phyloP scores from a whole-genome alignment of 148 eudicot species.

The Cornus kousa region DNA sequence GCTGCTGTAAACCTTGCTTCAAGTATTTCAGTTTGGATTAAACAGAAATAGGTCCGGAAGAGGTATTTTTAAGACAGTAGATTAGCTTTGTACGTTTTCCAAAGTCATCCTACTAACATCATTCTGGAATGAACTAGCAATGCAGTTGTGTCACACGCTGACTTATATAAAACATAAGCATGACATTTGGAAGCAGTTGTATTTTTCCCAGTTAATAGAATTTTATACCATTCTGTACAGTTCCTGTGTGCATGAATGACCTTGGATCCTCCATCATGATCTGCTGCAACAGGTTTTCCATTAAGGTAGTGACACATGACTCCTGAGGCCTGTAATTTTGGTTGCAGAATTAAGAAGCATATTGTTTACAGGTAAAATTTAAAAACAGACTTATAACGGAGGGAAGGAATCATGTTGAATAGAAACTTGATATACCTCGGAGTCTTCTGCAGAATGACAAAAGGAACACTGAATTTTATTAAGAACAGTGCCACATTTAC shows the following conservation, averaged over 20 bases:
- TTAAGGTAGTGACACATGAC: conserved; percentile 61
- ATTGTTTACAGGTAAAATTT: background rate
- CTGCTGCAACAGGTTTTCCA: conserved; percentile 62
- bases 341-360: conserved; percentile 3
- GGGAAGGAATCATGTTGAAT: background rate
- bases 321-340: conserved; percentile 63
- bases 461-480: conserved; percentile 56
- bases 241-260: conserved; percentile 68
- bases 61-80: too few species aligned
- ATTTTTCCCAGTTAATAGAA: conserved; percentile 1
- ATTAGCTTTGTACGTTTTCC: background rate
- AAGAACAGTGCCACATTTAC: conserved; percentile 38
- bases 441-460: conserved; percentile 67
- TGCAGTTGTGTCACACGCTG: background rate
- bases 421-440: conserved; percentile 43
- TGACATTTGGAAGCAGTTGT: background rate
- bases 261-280: conserved; percentile 39
- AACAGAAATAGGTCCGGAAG: too few species aligned
- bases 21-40: background rate
- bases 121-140: background rate
- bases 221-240: conserved; percentile 79
- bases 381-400: conserved; percentile 6
- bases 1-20: background rate
- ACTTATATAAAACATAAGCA: background rate
- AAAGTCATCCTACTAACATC: too few species aligned